Base-by-base conservation (phyloP, 2,329 filamentous ascomycete genomes). In the Trichoderma atrobrunneum region DNA sequence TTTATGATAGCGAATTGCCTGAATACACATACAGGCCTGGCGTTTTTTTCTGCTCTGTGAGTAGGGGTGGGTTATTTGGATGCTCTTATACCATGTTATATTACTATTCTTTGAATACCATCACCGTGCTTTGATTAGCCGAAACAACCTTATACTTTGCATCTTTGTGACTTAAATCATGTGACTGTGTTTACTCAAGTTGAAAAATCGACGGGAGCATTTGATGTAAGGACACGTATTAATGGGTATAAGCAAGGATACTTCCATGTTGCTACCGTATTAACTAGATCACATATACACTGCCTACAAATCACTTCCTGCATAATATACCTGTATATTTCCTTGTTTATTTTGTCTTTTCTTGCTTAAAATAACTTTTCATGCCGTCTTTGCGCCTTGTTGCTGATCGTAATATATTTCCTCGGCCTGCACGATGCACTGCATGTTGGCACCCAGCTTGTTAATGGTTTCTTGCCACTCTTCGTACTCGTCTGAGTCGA, bases 401-500 rank as follows among this genome's bases (percentile, higher is more conserved):
- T 82, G 79, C 72, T 81, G 77, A 54, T 81, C 77, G 64, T 82
- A 76, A 75, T 88, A 88, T n/a, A 87, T 79, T 80, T 91, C 87
- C 84, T 98, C 95, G 2, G 95, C 95, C 66, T 91, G 89, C 72
- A 90, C 91, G 80, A 98, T 95, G 82, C 93, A 96, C 76, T 92
- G 89, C 85, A 97, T 94, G 81, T 97, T 97, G 59, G 94, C 93
- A 30, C 92, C 91, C 62, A 97, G 85, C 87, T 99, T 99, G 85
- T 99, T 98, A 84, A 96, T 91, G 67, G 90, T 93, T 75, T 97
- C 98, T 88, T 98, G 94, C 82, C 95, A 89, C 86, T 95, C 98
- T 82, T 98, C 96, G 75, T 98, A 92, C 76, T 87, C 92, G 79
- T 97, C 95, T 54, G 93, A 97, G 82, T 98, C 96, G 79, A 95